Evolutionary conservation across 1,284 basidiomycete species (phyloP), one percentile per base, ranked within the genome.

Genomic region (Kalmanozyma brasiliensis): DNA sequence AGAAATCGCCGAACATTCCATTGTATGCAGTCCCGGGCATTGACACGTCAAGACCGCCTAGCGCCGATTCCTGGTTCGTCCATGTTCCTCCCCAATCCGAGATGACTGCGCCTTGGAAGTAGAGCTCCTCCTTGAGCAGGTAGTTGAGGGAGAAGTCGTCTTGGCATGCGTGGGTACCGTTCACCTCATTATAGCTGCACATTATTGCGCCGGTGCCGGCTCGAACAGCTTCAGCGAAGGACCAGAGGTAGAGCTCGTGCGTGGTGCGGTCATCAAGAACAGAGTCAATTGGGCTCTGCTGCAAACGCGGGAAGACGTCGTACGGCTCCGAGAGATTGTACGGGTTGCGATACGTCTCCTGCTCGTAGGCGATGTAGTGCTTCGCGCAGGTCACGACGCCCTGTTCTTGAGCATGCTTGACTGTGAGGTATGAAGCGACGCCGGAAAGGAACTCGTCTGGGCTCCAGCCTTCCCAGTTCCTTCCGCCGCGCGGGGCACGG

Each of bases 231-330:
- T 85, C 84, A 1, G 83, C 83, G 56, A 86, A 85, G 33, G 80
- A 79, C 33, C 83, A 83, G 20, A 84, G 73, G 49, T 80, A 80
- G 10, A 78, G 40, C 52, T 80, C 67, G 45, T 90, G 76, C 89
- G 89, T 77, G 2, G 91, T 91, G 20, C 89, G 84, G 76, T 92
- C 91, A 74, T 91, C 89, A 7, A 92, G 86, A 69, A 92, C 86
- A 0, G 89, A 88, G 4, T 86, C 90, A 47, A 82, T 73, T 9
- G 78, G 80, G 20, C 47, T 37, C 49, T 80, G 78, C n/a, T 48
- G 45, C n/a, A 59, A 37, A 9, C 40, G 47, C 2, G 63, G 55
- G 42, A 55, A 76, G 22, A 73, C 49, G 13, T 24, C 22, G 22
- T 59, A 65, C 1, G 56, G 56, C 33, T 65, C 62, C 17, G 56